phyloP scores from a whole-genome alignment of 148 eudicot species.

The Vaccinium darrowii region DNA sequence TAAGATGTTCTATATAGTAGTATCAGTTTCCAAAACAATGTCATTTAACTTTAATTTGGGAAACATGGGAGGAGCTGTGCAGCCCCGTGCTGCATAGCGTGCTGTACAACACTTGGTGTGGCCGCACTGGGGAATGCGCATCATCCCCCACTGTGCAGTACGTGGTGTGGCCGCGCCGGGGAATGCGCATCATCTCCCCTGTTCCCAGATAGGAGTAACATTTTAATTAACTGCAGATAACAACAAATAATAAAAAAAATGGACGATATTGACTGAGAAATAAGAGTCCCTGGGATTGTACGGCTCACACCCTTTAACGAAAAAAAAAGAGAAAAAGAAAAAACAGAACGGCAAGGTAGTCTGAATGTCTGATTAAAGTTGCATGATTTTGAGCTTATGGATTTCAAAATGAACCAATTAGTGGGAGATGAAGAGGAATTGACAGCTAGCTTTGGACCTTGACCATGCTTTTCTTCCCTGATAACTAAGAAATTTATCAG shows the following conservation, averaged over 20 bases:
- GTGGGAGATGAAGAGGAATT: background rate
- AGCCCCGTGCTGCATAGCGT: too few relatives aligned
- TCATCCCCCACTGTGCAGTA: too few relatives aligned
- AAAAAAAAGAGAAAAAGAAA: background rate
- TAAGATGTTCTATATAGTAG: background rate
- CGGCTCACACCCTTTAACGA: background rate
- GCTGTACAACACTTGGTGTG: too few relatives aligned
- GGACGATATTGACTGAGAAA: background rate
- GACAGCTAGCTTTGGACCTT: slow-evolving; percentile 38
- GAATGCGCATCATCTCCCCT: too few relatives aligned
- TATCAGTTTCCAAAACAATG: too few relatives aligned
- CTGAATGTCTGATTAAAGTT: background rate
- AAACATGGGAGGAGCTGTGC: too few relatives aligned
- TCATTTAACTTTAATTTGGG: too few relatives aligned
- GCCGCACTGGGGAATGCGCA: too few relatives aligned
- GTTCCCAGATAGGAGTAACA: background rate
- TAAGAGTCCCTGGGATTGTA: background rate
- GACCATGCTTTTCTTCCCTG: slow-evolving; percentile 71
- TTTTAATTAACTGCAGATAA: background rate
- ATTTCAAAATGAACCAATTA: slow-evolving; percentile 7
- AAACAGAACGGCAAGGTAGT: background rate
- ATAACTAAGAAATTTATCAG: background rate
- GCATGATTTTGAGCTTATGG: background rate
- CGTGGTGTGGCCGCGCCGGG: too few relatives aligned
- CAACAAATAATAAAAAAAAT: background rate